Percentiles rank a stretch among this genome's conserved stretches.
Evolutionary conservation across 2,329 filamentous ascomycete genomes (phyloP).

Genomic region (Ceratocystis cubensis): DNA sequence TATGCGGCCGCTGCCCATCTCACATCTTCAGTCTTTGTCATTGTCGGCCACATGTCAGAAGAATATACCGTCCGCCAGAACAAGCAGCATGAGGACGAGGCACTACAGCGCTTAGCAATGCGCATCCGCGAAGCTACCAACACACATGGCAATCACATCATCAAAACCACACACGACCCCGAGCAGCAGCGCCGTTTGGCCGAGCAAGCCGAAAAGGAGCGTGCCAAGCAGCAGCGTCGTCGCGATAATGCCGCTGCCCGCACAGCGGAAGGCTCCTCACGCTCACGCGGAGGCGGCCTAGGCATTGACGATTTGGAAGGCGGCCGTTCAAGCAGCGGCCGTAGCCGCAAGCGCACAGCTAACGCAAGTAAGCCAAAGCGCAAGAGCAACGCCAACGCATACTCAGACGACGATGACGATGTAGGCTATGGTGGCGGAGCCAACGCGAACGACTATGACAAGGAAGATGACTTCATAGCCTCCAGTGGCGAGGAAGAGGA

Average conservation of each 20-base stretch:
- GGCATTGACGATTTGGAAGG: constrained; percentile 56
- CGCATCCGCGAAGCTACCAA: constrained; percentile 52
- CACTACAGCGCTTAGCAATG: constrained; percentile 54
- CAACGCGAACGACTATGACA: constrained; percentile 65
- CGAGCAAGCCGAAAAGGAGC: constrained; percentile 62
- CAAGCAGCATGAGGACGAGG: constrained; percentile 56
- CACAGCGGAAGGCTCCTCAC: constrained; percentile 42
- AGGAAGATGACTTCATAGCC: constrained; percentile 68
- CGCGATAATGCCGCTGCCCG: constrained; percentile 56
- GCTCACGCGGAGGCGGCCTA: constrained; percentile 44
- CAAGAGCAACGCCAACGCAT: constrained; percentile 31
- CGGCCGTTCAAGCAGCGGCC: constrained; percentile 39
- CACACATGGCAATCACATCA: constrained; percentile 49
- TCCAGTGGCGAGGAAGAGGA: constrained; percentile 59
- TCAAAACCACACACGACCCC: constrained; percentile 59
- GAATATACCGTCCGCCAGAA: constrained; percentile 58
- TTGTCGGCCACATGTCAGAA: constrained; percentile 64
- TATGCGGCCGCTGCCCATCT: constrained; percentile 63
- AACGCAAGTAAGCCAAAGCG: constrained; percentile 39
- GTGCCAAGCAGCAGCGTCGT: constrained; percentile 51
- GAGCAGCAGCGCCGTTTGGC: constrained; percentile 63
- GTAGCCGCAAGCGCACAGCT: constrained; percentile 42
- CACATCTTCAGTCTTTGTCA: constrained; percentile 53
- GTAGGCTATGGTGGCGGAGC: constrained; percentile 45
- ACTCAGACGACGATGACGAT: constrained; percentile 58